Evolutionary conservation across 1,284 basidiomycete species (phyloP), one percentile per base, ranked within the genome.

Genomic region (Ganoderma leucocontextum): DNA sequence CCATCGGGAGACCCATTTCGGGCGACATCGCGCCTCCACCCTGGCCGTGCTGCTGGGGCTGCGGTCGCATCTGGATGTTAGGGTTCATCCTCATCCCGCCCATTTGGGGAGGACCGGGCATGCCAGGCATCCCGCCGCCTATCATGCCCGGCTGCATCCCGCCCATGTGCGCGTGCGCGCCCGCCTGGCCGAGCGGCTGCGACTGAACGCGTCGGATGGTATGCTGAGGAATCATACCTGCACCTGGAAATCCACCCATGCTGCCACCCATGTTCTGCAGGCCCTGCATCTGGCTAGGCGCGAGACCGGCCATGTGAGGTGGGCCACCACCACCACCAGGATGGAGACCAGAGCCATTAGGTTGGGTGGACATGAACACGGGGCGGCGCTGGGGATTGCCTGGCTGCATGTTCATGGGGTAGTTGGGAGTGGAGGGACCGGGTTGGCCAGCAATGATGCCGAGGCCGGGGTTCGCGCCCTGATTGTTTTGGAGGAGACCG

Each of bases 191-290:
- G 72, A 86, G 76, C 57, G 86, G 83, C 75, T 90, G 88, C 29
- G 88, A 87, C 72, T 80, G 78, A 25, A 85, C 84, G 75, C 88
- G 85, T 71, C 88, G 84, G 66, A 84, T 76, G n/a, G 36, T 36
- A 66, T 77, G 79, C 66, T 76, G 80, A 72, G 68, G 69, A 65
- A 74, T 73, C 62, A 86, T 81, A 75, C 81, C 78, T 13, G 49
- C 65, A 73, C 76, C 77, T 69, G 80, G 75, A 75, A 86, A 86
- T 35, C 62, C 66, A 64, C 73, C 75, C 77, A 84, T 81, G 73
- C 75, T 60, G n/a, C 58, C 36, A 60, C 39, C 15, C 58, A 60
- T 60, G 22, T 22, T n/a, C 58, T 39, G 58, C 22, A 60, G 4
- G 19, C 38, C 70, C 70, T 78, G 80, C 68, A 81, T 75, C 68